Conservation (phyloP, 129 eudicot species). For the Apium graveolens region DNA sequence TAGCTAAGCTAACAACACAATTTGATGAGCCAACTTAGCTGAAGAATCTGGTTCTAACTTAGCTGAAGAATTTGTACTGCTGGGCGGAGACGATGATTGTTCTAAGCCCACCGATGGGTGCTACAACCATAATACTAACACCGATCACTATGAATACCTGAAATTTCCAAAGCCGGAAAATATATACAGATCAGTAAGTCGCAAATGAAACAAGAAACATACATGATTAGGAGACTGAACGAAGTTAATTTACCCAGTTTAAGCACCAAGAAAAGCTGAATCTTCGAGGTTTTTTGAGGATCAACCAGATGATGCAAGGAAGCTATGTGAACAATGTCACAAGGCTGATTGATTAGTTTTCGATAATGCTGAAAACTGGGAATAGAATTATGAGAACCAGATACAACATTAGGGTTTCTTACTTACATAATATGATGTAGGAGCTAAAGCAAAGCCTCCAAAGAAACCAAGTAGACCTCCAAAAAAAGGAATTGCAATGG, state of each 20-base stretch:
- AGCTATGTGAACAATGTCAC: background rate
- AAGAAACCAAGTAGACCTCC: constrained; percentile 8
- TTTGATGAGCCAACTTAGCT: constrained; percentile 2
- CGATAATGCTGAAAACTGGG: background rate
- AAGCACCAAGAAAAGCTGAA: background rate
- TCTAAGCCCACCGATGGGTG: constrained; percentile 9
- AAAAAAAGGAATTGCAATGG: background rate
- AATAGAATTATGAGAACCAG: background rate
- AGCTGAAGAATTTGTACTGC: constrained; percentile 6
- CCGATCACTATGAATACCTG: constrained; percentile 5
- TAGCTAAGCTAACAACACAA: background rate
- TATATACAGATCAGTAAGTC: background rate
- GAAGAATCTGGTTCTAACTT: background rate
- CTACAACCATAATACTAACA: background rate
- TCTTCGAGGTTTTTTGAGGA: background rate
- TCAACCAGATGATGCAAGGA: constrained; percentile 8
- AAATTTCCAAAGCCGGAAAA: background rate
- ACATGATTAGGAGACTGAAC: background rate
- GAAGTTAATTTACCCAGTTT: background rate
- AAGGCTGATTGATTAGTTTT: background rate
- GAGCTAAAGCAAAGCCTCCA: constrained; percentile 8
- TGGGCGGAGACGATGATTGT: constrained; percentile 4
- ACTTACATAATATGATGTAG: constrained; percentile 2
- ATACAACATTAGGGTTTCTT: background rate
- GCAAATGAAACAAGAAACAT: background rate